Evolutionary conservation across 2,329 filamentous ascomycete species (phyloP), one percentile per base, ranked within the genome.

Genomic region (Tolypocladium pustulatum): DNA sequence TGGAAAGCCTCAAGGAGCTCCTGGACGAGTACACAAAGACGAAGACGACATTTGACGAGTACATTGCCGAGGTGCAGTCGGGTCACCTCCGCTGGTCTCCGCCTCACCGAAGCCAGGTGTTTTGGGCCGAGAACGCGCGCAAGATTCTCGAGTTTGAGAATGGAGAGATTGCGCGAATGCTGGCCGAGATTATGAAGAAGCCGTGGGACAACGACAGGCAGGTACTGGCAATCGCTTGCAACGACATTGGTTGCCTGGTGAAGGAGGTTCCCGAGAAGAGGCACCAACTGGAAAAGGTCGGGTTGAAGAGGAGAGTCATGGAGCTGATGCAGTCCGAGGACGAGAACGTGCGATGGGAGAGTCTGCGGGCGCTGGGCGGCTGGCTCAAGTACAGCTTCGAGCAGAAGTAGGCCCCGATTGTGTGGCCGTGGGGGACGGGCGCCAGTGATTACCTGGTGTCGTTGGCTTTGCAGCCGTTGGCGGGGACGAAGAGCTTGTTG

Each of bases 21-120:
- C 74, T 86, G 4, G 84, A 86, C 40, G 84, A 87, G 62, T 86
- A 87, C 69, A 85, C 82, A 61, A 85, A 85, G 72, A 87, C 83
- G 59, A 87, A 87, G 76, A 87, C 84, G 17, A 90, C 91, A 57
- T 86, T 96, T 61, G 91, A 95, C 63, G 91, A 96, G 69, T 96
- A 96, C 71, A 85, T 91, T 7, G 89, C 89, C 58, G 92, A 97
- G 74, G 82, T 97, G 56, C 83, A 89, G 66, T 87, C 89, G 2
- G 92, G 92, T 40, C 91, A 96, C 70, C 81, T 97, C 58, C 87
- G 91, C 68, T 97, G 92, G 92, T 94, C 90, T 6, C 92, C 92
- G 36, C 91, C 92, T 43, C 92, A 97, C 75, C 87, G 89, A 66
- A 93, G 88, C 76, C 81, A 86, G 53, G 83, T 87, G 7, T 97